These are phyloP conservation scores for Fusarium hostae DNA, from an alignment of 2,329 filamentous ascomycete genomes.

Conservation along the genomic window DNA sequence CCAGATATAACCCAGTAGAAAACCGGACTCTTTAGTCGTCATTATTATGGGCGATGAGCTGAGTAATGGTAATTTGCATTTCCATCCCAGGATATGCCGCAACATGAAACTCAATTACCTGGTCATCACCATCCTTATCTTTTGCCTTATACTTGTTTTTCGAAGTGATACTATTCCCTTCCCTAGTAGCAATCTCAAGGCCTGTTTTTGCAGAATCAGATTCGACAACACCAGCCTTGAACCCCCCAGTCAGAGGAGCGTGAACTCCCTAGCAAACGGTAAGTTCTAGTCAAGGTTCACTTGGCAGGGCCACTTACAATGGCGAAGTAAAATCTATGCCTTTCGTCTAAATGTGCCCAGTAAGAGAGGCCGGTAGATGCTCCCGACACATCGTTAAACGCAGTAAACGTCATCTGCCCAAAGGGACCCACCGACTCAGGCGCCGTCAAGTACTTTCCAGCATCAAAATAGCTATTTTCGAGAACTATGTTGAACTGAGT, in stretches of 20 bases:
- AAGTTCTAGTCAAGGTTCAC: fast-evolving
- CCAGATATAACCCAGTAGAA: too few species aligned
- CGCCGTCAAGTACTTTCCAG: fast-evolving
- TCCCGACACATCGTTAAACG: fast-evolving
- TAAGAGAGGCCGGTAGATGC: fast-evolving
- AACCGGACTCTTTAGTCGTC: fast-evolving
- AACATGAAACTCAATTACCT: too few species aligned
- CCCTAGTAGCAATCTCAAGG: not conserved
- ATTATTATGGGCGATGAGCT: fast-evolving
- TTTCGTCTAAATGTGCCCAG: not conserved
- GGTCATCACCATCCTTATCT: fast-evolving
- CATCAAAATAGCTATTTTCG: fast-evolving
- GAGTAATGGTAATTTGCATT: not conserved
- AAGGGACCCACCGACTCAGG: fast-evolving
- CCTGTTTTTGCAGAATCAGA: not conserved
- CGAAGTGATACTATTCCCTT: fast-evolving
- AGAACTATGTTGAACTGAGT: fast-evolving
- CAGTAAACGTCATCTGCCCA: not conserved
- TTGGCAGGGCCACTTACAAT: fast-evolving
- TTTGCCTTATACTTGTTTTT: fast-evolving
- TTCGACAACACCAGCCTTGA: not conserved
- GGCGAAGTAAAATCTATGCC: fast-evolving
- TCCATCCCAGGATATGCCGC: not conserved
- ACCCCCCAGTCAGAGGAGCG: fast-evolving
- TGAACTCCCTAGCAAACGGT: fast-evolving